Conservation (phyloP, 1,284 basidiomycete genomes). For the Apiotrichum veenhuisii region DNA sequence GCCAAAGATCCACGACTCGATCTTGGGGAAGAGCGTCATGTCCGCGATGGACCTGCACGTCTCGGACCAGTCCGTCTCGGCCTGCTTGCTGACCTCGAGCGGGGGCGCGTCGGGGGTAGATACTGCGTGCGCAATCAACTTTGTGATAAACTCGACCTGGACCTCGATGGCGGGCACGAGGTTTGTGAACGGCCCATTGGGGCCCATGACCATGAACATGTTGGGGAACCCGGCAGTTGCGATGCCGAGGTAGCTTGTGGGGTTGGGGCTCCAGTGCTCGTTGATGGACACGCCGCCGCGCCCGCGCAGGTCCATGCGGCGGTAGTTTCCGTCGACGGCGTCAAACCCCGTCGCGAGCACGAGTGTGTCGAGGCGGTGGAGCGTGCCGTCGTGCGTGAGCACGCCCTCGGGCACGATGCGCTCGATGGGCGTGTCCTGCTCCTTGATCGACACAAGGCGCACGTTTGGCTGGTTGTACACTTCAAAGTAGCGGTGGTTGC, state of each 20-base stretch:
- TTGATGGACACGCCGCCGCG: conserved; percentile 6
- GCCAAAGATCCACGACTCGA: conserved; percentile 16
- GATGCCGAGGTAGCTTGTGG: conserved; percentile 11
- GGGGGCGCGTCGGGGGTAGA: background rate
- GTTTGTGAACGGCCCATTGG: conserved; percentile 16
- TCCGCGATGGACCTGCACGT: conserved; percentile 4
- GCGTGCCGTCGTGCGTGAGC: conserved; percentile 6
- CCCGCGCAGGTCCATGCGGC: conserved; percentile 10
- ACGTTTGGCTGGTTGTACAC: conserved; percentile 17
- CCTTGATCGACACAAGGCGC: conserved; percentile 7
- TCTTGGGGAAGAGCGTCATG: conserved; percentile 9
- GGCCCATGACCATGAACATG: conserved; percentile 16
- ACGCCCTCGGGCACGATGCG: conserved; percentile 2
- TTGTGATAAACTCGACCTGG: conserved; percentile 13
- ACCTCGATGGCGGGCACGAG: conserved; percentile 12
- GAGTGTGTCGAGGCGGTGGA: conserved; percentile 13
- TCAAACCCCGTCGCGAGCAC: conserved; percentile 18
- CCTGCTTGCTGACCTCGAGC: background rate
- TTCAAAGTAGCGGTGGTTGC: conserved; percentile 15
- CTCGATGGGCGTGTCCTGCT: conserved; percentile 13
- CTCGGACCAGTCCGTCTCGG: conserved; percentile 9
- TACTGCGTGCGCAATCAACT: conserved; percentile 1
- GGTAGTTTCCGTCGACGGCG: conserved; percentile 15
- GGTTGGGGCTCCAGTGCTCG: conserved; percentile 8
- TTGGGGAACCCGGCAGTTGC: conserved; percentile 12